Conservation (phyloP, 73 alveolate genomes). For the Paramecium caudatum region DNA sequence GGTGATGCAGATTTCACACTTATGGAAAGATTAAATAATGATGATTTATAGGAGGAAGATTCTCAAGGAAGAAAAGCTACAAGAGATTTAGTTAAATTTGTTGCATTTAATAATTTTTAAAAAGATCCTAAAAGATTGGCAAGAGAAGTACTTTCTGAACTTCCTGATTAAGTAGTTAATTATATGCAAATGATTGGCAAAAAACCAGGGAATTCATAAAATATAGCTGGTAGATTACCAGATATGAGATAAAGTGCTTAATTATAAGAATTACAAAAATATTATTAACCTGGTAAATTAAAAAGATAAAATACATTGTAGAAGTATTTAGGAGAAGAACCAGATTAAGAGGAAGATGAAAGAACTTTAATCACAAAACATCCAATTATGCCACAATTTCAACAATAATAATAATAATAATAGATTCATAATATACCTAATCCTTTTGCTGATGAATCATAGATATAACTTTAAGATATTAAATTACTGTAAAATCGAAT, state of each 20-base stretch:
- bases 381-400: too few species aligned
- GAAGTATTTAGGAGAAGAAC: background rate
- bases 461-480: too few species aligned
- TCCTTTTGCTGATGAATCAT: too few species aligned
- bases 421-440: too few species aligned
- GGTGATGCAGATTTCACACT: constrained; percentile 78
- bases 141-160: constrained; percentile 77
- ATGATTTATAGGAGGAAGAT: constrained; percentile 64
- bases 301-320: background rate
- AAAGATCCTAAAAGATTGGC: constrained; percentile 48
- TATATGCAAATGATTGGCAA: constrained; percentile 24
- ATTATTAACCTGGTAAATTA: background rate
- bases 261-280: background rate
- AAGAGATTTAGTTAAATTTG: constrained; percentile 80
- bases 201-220: background rate
- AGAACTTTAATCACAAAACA: background rate
- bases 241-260: background rate
- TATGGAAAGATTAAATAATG: constrained; percentile 74
- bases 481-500: too few species aligned
- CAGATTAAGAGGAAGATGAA: constrained; percentile 19
- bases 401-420: too few species aligned
- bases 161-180: constrained; percentile 75
- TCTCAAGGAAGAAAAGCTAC: constrained; percentile 64
- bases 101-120: constrained; percentile 73
- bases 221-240: background rate